Base-by-base conservation (phyloP, 2,329 filamentous ascomycete genomes). In the Truncatella angustata region DNA sequence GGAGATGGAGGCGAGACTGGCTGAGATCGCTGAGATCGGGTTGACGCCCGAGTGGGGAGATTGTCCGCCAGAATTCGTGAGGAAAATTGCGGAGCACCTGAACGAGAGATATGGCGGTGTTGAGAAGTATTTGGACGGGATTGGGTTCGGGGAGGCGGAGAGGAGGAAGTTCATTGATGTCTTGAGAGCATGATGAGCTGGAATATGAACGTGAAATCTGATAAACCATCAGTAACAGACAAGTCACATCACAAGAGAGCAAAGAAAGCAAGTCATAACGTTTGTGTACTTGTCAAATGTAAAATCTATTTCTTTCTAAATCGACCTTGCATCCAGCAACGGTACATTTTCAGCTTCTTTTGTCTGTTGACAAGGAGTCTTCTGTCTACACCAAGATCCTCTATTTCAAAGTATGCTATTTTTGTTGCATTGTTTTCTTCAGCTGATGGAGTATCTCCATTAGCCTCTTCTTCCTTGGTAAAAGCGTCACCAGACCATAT, bases 261-360 rank as follows among this genome's bases (percentile, higher is more conserved):
- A n/a, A n/a, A n/a, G n/a, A n/a, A n/a, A n/a, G n/a, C n/a, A n/a
- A n/a, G n/a, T 5, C 12, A 10, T 21, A 35, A 37, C 20, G 11
- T 12, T 40, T 40, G 11, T 14, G 11, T 23, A 7, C 23, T 18
- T 43, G 14, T 43, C 24, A 16, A 34, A 40, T 20, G 45, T 56
- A 46, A 18, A 54, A 52, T 71, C 66, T 75, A 79, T 73, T 76
- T 78, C 73, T 92, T 93, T 63, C 79, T 83, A 69, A 94, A 95
- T 4, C 85, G 83, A 26, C 88, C 90, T 70, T 95, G 90, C 68
- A 95, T 83, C 91, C 94, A 99, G 75, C 93, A 97, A 55, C 94
- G 85, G 71, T 97, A 97, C 94, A 99, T 99, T 74, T 97, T 99
- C 45, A 96, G 77, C 72, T 91, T 88, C 64, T 87, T 83, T 50